Evolutionary conservation across 2,329 filamentous ascomycete species (phyloP).

Genomic region (Coccinonectria pachysandricola): DNA sequence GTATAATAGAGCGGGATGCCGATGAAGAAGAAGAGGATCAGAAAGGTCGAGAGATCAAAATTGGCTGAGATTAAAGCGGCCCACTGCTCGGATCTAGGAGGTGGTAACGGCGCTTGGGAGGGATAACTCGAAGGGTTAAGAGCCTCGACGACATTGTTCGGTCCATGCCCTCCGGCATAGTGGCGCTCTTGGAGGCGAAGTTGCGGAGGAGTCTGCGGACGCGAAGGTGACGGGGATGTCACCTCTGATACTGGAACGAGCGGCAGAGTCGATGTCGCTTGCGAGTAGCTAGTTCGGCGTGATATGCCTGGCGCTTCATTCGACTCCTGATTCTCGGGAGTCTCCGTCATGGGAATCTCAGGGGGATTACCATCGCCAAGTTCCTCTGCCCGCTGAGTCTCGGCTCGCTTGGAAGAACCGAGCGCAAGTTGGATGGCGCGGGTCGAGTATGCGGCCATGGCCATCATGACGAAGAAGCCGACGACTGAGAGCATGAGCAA

Average conservation of each 20-base stretch:
- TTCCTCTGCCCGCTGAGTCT: slow-evolving; percentile 42
- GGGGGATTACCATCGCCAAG: slow-evolving; percentile 23
- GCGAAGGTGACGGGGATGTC: slow-evolving; percentile 10
- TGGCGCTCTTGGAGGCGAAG: slow-evolving; percentile 20
- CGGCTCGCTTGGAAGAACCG: slow-evolving; percentile 41
- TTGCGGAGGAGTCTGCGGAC: slow-evolving; percentile 17
- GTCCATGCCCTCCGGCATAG: slow-evolving; percentile 11
- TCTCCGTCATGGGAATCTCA: slow-evolving; percentile 34
- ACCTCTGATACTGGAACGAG: slow-evolving; percentile 8
- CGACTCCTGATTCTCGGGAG: slow-evolving; percentile 8
- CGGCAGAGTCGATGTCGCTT: slow-evolving; percentile 14
- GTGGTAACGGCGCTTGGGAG: slow-evolving; percentile 30
- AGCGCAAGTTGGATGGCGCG: slow-evolving; percentile 41
- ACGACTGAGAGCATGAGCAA: slow-evolving; percentile 37
- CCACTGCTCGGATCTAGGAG: slow-evolving; percentile 39
- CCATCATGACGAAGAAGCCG: slow-evolving; percentile 43
- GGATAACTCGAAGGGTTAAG: slow-evolving; percentile 16
- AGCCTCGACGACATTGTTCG: slow-evolving; percentile 10
- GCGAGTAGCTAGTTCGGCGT: slow-evolving; percentile 16
- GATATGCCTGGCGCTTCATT: slow-evolving; percentile 14
- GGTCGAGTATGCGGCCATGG: slow-evolving; percentile 42
- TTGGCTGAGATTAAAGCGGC: slow-evolving; percentile 34
- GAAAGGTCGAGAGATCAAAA: slow-evolving; percentile 36
- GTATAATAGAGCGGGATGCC: slow-evolving; percentile 46
- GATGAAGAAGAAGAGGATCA: slow-evolving; percentile 34